Percentiles rank a stretch among this genome's conserved stretches.
phyloP scores from a whole-genome alignment of 345 rosid species.

The Geranium rotundifolium region DNA sequence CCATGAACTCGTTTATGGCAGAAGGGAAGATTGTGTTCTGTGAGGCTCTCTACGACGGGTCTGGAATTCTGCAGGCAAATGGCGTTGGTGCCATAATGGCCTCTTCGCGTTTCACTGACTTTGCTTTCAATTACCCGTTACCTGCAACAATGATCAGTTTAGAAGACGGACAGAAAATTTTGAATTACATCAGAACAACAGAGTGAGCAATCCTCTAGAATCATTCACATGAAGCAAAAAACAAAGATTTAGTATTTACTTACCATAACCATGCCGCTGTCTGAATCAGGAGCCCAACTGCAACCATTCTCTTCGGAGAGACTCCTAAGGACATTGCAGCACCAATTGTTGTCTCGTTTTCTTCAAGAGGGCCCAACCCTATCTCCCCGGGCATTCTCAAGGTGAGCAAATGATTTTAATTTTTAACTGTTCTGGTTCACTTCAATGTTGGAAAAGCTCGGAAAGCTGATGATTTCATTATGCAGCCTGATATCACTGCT shows the following conservation, averaged over 20 bases:
- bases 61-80: constrained; percentile 11
- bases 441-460: too few relatives aligned
- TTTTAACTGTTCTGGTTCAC: too few relatives aligned
- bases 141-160: constrained; percentile 17
- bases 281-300: constrained; percentile 17
- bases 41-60: constrained; percentile 10
- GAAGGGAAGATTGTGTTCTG: constrained; percentile 21
- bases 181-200: constrained; percentile 19
- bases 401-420: not conserved
- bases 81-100: constrained; percentile 22
- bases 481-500: constrained; percentile 27
- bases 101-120: constrained; percentile 5
- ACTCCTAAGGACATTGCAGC: constrained; percentile 12
- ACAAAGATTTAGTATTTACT: too few relatives aligned
- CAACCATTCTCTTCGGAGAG: constrained; percentile 16
- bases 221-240: not conserved
- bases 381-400: constrained; percentile 21
- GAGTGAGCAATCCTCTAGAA: constrained; percentile 1
- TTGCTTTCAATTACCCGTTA: constrained; percentile 22
- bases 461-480: not conserved
- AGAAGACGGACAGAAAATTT: constrained; percentile 12
- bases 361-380: constrained; percentile 26
- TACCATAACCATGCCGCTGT: too few relatives aligned
- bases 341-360: constrained; percentile 18
- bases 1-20: constrained; percentile 14